Conservation (phyloP, 345 rosid genomes). For the Salix viminalis region DNA sequence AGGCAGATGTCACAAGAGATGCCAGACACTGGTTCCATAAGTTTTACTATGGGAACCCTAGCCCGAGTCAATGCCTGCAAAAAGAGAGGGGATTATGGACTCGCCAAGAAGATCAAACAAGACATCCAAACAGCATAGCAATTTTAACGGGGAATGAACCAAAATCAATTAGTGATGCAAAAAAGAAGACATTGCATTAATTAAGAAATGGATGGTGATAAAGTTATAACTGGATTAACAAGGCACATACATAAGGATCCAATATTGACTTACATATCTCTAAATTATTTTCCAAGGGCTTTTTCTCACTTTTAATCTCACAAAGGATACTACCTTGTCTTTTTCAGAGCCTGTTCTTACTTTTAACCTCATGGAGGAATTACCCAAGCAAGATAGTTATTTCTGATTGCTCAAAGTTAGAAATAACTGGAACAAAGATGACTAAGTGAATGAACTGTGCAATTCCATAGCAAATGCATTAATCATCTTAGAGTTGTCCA, state of each 20-base stretch:
- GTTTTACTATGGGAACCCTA: conserved; percentile 95
- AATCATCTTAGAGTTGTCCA: neutral
- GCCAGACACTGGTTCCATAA: conserved; percentile 90
- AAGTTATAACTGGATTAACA: neutral
- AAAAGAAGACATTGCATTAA: neutral
- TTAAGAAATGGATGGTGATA: neutral
- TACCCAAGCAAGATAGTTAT: neutral
- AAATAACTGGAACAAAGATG: neutral
- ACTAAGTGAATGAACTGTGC: neutral
- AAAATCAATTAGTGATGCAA: neutral
- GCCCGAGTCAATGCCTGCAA: conserved; percentile 83
- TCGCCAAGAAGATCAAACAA: neutral
- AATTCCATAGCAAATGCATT: neutral
- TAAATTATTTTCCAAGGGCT: neutral
- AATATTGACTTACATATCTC: neutral
- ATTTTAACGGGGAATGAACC: neutral
- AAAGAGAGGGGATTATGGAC: conserved; percentile 10
- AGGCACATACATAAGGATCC: neutral
- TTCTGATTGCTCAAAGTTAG: neutral
- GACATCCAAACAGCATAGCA: neutral
- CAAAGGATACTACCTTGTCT: neutral
- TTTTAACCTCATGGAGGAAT: neutral
- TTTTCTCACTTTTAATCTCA: neutral
- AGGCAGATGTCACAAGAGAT: conserved; percentile 94
- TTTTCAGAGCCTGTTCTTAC: neutral